phyloP scores from a whole-genome alignment of 768 basidiomycete genomes.

The Ramaria rubella region DNA sequence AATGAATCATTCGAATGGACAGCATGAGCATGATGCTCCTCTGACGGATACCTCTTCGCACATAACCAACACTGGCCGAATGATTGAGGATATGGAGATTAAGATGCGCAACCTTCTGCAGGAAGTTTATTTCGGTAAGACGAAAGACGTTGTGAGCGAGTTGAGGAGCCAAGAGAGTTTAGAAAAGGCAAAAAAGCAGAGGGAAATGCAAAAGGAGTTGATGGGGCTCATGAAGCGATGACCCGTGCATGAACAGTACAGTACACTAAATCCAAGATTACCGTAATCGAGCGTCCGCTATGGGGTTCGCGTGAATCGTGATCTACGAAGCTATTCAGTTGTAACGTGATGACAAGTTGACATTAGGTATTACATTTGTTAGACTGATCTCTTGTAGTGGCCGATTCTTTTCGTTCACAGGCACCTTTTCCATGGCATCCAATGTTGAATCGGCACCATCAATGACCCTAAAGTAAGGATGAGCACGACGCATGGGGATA shows the following conservation, averaged over 20 bases:
- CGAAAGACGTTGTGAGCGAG: slow-evolving; percentile 90
- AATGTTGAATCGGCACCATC: slow-evolving; percentile 93
- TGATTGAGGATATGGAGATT: slow-evolving; percentile 99
- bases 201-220: slow-evolving; percentile 86
- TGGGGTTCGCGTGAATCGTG: slow-evolving; percentile 91
- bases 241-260: slow-evolving; percentile 9
- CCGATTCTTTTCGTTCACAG: slow-evolving; percentile 85
- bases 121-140: slow-evolving; percentile 96
- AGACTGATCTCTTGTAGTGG: slow-evolving; percentile 83
- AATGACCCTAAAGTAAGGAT: slow-evolving; percentile 57
- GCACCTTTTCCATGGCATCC: slow-evolving; percentile 88
- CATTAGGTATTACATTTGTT: slow-evolving; percentile 50
- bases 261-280: background rate
- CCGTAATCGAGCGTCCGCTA: slow-evolving; percentile 66
- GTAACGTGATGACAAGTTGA: slow-evolving; percentile 1
- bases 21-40: slow-evolving; percentile 86
- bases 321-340: slow-evolving; percentile 36
- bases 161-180: slow-evolving; percentile 83
- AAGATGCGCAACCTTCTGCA: slow-evolving; percentile 96
- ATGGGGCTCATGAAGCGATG: slow-evolving; percentile 77
- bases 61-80: slow-evolving; percentile 86
- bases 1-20: slow-evolving; percentile 8
- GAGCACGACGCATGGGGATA: slow-evolving; percentile 3
- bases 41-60: slow-evolving; percentile 77
- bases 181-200: slow-evolving; percentile 72